Base-by-base conservation (phyloP, 345 rosid species). In the Gynandropsis gynandra region DNA sequence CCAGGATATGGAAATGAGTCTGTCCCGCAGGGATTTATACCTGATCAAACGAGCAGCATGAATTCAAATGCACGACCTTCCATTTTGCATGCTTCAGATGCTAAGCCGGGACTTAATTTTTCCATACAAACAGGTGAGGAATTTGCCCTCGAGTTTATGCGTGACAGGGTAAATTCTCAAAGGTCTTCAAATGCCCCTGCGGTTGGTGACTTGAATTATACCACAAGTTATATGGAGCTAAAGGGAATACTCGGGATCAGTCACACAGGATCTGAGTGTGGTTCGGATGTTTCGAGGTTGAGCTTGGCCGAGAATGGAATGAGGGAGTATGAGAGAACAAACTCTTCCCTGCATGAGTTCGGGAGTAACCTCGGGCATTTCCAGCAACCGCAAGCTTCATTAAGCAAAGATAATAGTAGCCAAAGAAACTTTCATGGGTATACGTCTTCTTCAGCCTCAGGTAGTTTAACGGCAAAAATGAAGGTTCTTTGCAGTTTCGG, bases 71-170 rank as follows among this genome's bases (percentile, higher is more conserved):
- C 52, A 48, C 74, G 70, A 38, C 78, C 74, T 62, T 74, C 66
- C 53, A 75, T 72, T 38, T 64, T 49, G 16, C 69, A 64, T 59
- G 54, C 36, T 41, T 51, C 80, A 1, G 95, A 76, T 73, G 84
- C 66, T 56, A 84, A 78, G 64, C 77, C 87, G 2, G 90, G 76
- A 21, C 88, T 32, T 66, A 79, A 82, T 70, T 85, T 41, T 72
- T 89, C 97, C 48, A 79, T 85, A 58, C 88, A 77, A 60, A 89
- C 95, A 20, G 97, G 97, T 7, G 97, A 89, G 72, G 97, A 89
- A 66, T 89, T 89, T 50, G 73, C 95, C 68, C 78, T 88, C 39
- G 97, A 82, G 67, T 88, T 88, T 65, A 77, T 85, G 87, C 85
- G 79, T 42, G 97, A 85, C 50, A 78, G 89, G 43, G 80, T 79